phyloP scores from a whole-genome alignment of 108 stramenopile genomes.

The Parietichytrium sp. region DNA sequence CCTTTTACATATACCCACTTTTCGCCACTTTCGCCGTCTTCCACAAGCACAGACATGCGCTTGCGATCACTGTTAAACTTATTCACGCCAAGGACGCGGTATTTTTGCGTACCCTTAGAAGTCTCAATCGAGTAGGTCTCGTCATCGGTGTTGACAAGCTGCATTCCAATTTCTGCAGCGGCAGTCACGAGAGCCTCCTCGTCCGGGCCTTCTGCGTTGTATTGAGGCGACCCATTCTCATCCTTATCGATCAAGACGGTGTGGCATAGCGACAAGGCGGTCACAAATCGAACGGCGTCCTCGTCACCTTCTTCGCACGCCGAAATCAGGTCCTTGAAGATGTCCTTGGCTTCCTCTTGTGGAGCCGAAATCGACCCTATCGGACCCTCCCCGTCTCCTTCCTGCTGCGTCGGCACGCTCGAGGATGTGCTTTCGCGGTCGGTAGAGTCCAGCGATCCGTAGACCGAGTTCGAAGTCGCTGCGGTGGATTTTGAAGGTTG shows the following conservation, averaged over 20 bases:
- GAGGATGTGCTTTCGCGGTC: too few species aligned
- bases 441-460: too few species aligned
- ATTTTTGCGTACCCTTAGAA: too few species aligned
- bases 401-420: too few species aligned
- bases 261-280: conserved; percentile 71
- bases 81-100: neutral
- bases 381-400: too few species aligned
- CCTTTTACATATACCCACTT: conserved; percentile 51
- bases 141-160: neutral
- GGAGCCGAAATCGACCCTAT: too few species aligned
- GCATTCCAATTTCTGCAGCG: neutral
- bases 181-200: conserved; percentile 20
- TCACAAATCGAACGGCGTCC: conserved; percentile 10
- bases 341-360: too few species aligned
- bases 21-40: conserved; percentile 37
- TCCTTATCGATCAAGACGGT: conserved; percentile 43
- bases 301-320: neutral
- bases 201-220: conserved; percentile 51
- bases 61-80: conserved; percentile 38
- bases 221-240: conserved; percentile 24
- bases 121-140: neutral
- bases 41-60: conserved; percentile 60
- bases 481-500: too few species aligned
- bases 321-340: too few species aligned
- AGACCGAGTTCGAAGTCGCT: too few species aligned